A percentile compares a stretch with the other conserved stretches of the same genome.
Conservation (phyloP, 2,329 filamentous ascomycete species). For the Amylocarpus encephaloides region DNA sequence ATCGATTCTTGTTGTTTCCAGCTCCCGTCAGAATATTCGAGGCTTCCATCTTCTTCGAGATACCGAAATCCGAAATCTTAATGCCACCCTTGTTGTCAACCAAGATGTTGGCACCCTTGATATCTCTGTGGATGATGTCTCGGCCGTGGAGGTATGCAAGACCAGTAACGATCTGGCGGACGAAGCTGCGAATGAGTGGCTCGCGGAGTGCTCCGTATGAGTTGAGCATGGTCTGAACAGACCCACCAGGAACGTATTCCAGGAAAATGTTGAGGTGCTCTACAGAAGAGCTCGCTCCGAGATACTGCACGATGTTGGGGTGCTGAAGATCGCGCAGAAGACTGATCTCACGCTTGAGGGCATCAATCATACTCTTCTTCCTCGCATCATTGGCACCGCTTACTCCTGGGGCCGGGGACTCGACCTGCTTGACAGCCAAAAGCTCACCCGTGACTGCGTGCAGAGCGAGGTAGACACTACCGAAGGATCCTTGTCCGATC, state of each 20-base stretch:
- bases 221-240: slow-evolving; percentile 96
- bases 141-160: slow-evolving; percentile 88
- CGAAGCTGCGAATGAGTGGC: slow-evolving; percentile 90
- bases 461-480: slow-evolving; percentile 88
- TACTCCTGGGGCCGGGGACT: slow-evolving; percentile 72
- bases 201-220: slow-evolving; percentile 95
- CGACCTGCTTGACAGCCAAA: slow-evolving; percentile 96
- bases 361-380: slow-evolving; percentile 98
- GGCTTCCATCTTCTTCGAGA: slow-evolving; percentile 94
- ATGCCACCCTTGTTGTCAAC: slow-evolving; percentile 99
- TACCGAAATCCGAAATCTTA: slow-evolving; percentile 99
- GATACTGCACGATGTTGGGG: slow-evolving; percentile 95
- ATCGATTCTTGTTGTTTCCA: slow-evolving; percentile 60
- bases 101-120: slow-evolving; percentile 97
- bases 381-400: slow-evolving; percentile 78
- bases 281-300: slow-evolving; percentile 87
- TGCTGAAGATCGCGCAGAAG: slow-evolving; percentile 91
- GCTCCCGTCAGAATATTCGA: slow-evolving; percentile 70
- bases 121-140: slow-evolving; percentile 97
- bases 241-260: slow-evolving; percentile 95
- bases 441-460: slow-evolving; percentile 96
- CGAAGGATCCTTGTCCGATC: slow-evolving; percentile 95
- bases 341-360: slow-evolving; percentile 92
- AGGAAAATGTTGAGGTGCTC: slow-evolving; percentile 98
- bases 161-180: slow-evolving; percentile 88